Conservation (phyloP, 371 early-diverging fungal species). For the Mortierella sp. region DNA sequence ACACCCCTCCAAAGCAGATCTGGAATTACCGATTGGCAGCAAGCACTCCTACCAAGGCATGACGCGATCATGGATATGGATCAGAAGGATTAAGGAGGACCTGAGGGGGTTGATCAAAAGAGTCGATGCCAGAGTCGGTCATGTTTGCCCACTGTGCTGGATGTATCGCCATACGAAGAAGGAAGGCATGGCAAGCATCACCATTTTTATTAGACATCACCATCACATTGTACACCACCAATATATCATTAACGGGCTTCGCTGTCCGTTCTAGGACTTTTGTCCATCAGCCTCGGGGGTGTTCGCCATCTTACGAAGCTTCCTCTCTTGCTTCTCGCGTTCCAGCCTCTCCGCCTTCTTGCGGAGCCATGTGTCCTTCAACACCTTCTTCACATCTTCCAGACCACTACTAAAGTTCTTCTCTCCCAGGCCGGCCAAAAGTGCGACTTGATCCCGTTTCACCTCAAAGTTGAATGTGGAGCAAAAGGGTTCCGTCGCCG, state of each 20-base stretch:
- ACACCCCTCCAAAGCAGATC: conserved; percentile 75
- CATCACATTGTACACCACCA: conserved; percentile 31
- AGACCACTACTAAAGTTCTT: conserved; percentile 59
- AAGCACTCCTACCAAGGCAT: conserved; percentile 23
- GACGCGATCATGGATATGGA: conserved; percentile 3
- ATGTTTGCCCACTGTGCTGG: neutral
- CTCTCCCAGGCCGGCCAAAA: conserved; percentile 64
- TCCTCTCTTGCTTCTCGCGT: conserved; percentile 34
- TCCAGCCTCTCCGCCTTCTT: conserved; percentile 55
- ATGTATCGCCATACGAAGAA: conserved; percentile 1
- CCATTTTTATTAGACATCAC: conserved; percentile 18
- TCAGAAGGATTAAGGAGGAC: neutral
- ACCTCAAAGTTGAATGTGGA: conserved; percentile 77
- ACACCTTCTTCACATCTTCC: conserved; percentile 55
- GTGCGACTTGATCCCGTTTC: conserved; percentile 64
- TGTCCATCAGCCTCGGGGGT: neutral
- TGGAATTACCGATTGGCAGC: conserved; percentile 73
- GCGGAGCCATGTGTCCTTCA: conserved; percentile 59
- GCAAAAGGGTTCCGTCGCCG: conserved; percentile 68
- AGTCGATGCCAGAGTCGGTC: neutral
- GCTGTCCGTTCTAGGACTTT: neutral
- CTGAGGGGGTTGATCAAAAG: neutral
- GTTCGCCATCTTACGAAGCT: conserved; percentile 5
- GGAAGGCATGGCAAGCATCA: conserved; percentile 3
- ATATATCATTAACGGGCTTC: conserved; percentile 1